Conservation (phyloP, 2,329 filamentous ascomycete genomes). For the Fusarium globosum region DNA sequence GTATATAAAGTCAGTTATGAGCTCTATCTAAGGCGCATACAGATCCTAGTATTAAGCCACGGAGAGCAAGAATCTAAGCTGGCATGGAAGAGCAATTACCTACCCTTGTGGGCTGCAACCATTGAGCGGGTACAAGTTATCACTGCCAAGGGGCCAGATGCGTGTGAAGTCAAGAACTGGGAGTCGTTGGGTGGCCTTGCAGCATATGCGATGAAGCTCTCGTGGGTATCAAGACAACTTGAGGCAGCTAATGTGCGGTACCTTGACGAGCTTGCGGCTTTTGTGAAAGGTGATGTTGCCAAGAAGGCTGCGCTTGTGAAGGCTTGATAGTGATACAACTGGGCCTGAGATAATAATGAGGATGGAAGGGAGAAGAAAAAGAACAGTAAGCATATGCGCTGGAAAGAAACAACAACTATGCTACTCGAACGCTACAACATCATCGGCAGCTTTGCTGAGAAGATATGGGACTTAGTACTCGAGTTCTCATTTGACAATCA, state of each 20-base stretch:
- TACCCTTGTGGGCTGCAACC: not conserved
- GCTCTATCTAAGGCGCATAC: not conserved
- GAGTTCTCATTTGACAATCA: not conserved
- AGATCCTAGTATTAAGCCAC: not conserved
- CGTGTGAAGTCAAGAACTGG: not conserved
- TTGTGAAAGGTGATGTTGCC: not conserved
- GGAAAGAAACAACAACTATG: too few relatives aligned
- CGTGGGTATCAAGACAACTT: not conserved
- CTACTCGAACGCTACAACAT: not conserved
- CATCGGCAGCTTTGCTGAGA: not conserved
- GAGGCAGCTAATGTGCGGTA: not conserved
- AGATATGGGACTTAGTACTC: not conserved
- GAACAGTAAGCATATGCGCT: accelerated
- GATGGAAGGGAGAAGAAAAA: accelerated
- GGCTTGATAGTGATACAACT: accelerated
- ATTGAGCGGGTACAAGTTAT: not conserved
- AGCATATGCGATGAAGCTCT: not conserved
- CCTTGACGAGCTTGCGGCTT: not conserved
- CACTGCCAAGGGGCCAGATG: not conserved
- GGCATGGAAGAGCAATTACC: not conserved
- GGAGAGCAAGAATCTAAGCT: not conserved
- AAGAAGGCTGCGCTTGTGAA: not conserved
- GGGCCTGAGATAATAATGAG: too few relatives aligned
- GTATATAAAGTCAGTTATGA: accelerated
- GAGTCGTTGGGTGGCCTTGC: not conserved